Evolutionary conservation across 306 rosid species (phyloP).

Genomic region (Citrullus colocynthis): DNA sequence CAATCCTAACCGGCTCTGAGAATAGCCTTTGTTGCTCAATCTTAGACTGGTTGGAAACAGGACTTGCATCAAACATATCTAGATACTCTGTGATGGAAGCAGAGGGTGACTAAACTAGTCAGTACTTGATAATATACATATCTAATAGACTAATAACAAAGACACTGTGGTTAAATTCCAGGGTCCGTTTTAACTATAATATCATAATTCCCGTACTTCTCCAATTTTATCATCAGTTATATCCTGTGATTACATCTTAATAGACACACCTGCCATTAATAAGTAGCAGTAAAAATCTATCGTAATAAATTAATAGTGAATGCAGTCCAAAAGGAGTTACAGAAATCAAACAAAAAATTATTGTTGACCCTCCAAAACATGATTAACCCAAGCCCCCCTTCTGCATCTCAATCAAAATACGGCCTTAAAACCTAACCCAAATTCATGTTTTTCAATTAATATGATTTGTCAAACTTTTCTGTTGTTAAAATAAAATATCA

Average conservation of each 20-base stretch:
- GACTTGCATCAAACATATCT: constrained; percentile 64
- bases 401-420: neutral
- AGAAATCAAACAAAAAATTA: neutral
- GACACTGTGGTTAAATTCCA: neutral
- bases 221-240: neutral
- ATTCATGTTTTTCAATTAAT: neutral
- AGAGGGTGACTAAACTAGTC: constrained; percentile 13
- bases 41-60: constrained; percentile 66
- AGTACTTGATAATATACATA: neutral
- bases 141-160: neutral
- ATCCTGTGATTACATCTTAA: neutral
- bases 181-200: neutral
- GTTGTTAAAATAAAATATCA: neutral
- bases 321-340: neutral
- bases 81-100: constrained; percentile 52
- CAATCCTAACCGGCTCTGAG: constrained; percentile 64
- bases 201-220: neutral
- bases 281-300: neutral
- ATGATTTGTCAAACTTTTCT: neutral
- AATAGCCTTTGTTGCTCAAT: constrained; percentile 59
- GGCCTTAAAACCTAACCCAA: neutral
- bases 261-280: neutral
- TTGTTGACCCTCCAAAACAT: neutral
- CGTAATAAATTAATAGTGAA: neutral
- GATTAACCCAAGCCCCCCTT: neutral